Base-by-base conservation (phyloP, 164 flowering plant species). In the Platanus orientalis region DNA sequence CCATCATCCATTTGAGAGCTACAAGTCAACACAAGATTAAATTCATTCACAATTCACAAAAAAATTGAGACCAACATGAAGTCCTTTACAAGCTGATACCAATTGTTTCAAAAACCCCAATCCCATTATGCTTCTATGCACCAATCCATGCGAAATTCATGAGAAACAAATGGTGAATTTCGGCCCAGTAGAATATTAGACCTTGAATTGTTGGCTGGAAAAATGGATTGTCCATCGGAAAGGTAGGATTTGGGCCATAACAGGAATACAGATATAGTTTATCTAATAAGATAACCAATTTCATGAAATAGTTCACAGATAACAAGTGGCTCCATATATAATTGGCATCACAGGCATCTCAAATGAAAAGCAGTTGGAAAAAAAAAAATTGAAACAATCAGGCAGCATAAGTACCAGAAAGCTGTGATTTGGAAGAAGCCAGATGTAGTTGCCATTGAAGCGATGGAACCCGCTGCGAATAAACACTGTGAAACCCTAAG, bases 401-500 rank as follows among this genome's bases (percentile, higher is more conserved):
- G 30, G 19, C 13, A n/a, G 1, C 9, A 13, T 0, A 45, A 55
- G n/a, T 77, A 83, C 87, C 85, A 79, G 78, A 76, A 81, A 64
- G 87, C 83, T 6, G 85, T 79, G 76, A 55, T 55, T 62, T 69
- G 64, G 74, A 66, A 75, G 79, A 81, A 83, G 57, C 42, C 58
- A 36, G 47, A 13, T 27, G 84, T 68, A 58, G 79, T 71, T 12
- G 76, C 75, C 80, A 80, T 79, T 39, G 76, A 71, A 68, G 78
- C 76, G 62, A 83, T 79, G 5, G 83, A 74, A 56, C 77, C 80
- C 58, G 72, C 77, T 5, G 87, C 82, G 60, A 81, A 81, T 14
- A 77, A 30, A 53, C 72, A 79, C 73, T 81, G 87, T 0, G 70
- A 49, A 52, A 79, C 47, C 73, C 84, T 76, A 34, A 81, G 63